Evolutionary conservation across 2,329 filamentous ascomycete genomes (phyloP).

Genomic region (Cryphonectria carpinicola): DNA sequence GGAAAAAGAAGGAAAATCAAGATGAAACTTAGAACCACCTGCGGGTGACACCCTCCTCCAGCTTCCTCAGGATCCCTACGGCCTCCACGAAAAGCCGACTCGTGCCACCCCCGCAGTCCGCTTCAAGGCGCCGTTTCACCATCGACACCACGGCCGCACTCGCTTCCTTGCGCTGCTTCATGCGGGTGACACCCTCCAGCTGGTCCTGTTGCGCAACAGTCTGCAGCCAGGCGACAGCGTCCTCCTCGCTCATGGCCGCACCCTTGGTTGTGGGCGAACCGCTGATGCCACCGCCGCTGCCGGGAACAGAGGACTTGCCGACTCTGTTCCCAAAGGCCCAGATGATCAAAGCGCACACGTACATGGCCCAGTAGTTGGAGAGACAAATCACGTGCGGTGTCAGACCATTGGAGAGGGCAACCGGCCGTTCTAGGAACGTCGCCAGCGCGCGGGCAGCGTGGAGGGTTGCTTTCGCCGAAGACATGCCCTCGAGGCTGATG

Average conservation of each 20-base stretch:
- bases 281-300: constrained; percentile 25
- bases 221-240: constrained; percentile 44
- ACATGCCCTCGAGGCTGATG: constrained; percentile 36
- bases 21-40: constrained; percentile 45
- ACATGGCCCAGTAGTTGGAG: constrained; percentile 59
- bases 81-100: constrained; percentile 59
- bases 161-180: constrained; percentile 47
- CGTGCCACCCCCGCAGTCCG: constrained; percentile 52
- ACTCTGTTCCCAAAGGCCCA: constrained; percentile 57
- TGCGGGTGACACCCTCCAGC: constrained; percentile 44
- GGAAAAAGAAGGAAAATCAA: not conserved
- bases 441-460: constrained; percentile 58
- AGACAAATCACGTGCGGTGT: constrained; percentile 42
- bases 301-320: constrained; percentile 20
- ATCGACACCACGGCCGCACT: constrained; percentile 50
- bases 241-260: constrained; percentile 32
- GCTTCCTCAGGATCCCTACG: constrained; percentile 53
- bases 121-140: constrained; percentile 50
- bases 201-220: constrained; percentile 44
- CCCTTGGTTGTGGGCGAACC: constrained; percentile 32
- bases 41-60: constrained; percentile 50
- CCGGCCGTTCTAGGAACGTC: constrained; percentile 44
- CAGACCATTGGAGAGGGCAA: constrained; percentile 13
- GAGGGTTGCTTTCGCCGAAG: constrained; percentile 49
- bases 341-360: constrained; percentile 61